Evolutionary conservation across 2,329 filamentous ascomycete genomes (phyloP).

Genomic region (Akanthomyces muscarius): DNA sequence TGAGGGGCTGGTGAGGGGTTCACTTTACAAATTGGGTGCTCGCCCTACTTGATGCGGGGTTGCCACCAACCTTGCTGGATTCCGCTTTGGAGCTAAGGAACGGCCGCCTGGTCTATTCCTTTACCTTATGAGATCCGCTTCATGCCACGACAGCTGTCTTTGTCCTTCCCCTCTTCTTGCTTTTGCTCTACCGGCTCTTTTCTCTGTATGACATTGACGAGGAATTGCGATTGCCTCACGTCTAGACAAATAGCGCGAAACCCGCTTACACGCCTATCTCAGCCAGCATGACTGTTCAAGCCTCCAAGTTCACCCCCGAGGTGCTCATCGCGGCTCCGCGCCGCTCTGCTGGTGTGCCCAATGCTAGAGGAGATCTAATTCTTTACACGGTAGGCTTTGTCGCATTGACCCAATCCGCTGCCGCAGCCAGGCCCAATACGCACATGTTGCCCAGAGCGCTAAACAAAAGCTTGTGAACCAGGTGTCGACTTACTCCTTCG

Average conservation of each 20-base stretch:
- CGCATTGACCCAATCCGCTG: background rate
- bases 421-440: background rate
- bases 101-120: background rate
- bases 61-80: conserved; percentile 8
- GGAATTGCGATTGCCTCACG: background rate
- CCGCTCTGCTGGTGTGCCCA: conserved; percentile 67
- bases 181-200: background rate
- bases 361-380: conserved; percentile 58
- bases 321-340: conserved; percentile 73
- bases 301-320: conserved; percentile 70
- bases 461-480: conserved; percentile 24
- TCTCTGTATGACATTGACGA: background rate
- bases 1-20: background rate
- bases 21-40: background rate
- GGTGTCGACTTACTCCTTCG: conserved; percentile 75
- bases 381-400: conserved; percentile 55
- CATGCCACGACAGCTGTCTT: background rate
- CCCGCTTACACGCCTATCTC: conserved; percentile 23
- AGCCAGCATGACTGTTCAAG: conserved; percentile 61
- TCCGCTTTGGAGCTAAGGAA: background rate
- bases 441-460: background rate
- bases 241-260: background rate
- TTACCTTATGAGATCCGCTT: conserved; percentile 16
- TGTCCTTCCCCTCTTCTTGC: background rate
- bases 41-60: conserved; percentile 7